phyloP scores from a whole-genome alignment of 345 rosid genomes.

The Geranium rotundifolium region DNA sequence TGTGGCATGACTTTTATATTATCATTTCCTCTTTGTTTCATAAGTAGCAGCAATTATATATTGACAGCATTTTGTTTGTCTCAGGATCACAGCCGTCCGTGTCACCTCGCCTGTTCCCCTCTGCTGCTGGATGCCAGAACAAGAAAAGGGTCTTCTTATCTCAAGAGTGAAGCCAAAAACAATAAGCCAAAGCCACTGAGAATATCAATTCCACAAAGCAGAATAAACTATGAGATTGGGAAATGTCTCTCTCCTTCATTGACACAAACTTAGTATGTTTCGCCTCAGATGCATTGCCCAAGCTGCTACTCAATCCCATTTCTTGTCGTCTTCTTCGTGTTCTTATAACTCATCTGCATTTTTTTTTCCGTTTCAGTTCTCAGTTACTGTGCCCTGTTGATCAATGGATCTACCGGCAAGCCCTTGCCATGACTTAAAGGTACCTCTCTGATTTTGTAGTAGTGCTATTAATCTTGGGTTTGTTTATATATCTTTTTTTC shows the following conservation, averaged over 20 bases:
- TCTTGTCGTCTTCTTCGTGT: background rate
- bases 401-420: constrained; percentile 13
- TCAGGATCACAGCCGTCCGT: constrained; percentile 3
- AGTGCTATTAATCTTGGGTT: background rate
- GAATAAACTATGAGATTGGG: background rate
- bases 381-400: background rate
- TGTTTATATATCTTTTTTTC: background rate
- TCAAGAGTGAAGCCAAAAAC: background rate
- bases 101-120: constrained; percentile 6
- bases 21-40: background rate
- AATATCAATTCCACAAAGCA: background rate
- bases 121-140: background rate
- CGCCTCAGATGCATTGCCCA: background rate
- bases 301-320: background rate
- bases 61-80: background rate
- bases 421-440: constrained; percentile 13
- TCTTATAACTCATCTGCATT: background rate
- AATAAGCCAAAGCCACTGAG: background rate
- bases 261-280: background rate
- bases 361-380: background rate
- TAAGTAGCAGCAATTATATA: no score
- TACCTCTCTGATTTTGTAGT: background rate
- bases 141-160: background rate
- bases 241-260: background rate
- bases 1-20: constrained; percentile 2